Conservation (phyloP, 306 rosid species). For the Carpinus viminea region DNA sequence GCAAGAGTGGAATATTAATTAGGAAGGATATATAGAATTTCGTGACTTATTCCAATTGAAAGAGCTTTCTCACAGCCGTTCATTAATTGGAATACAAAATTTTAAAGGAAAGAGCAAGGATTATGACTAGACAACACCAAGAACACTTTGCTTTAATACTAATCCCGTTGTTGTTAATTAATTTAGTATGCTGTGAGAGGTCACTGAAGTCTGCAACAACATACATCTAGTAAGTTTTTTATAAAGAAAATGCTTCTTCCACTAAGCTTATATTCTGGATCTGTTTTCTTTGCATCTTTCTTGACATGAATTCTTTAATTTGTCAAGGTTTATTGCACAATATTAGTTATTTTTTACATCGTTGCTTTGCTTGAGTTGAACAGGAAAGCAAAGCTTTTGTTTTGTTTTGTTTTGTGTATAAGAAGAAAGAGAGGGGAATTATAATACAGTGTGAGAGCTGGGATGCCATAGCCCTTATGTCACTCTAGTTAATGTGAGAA, state of each 20-base stretch:
- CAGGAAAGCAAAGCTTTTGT: not conserved
- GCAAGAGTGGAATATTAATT: conserved; percentile 44
- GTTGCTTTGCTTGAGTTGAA: conserved; percentile 17
- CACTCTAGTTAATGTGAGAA: no score
- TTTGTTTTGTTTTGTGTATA: no score
- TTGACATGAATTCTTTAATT: conserved; percentile 3
- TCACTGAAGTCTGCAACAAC: conserved; percentile 21
- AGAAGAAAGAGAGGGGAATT: no score
- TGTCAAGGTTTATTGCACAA: not conserved
- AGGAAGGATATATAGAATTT: conserved; percentile 33
- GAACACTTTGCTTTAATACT: conserved; percentile 21
- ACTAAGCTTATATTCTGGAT: conserved; percentile 35
- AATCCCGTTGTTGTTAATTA: conserved; percentile 14
- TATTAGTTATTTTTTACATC: not conserved
- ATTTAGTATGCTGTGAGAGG: not conserved
- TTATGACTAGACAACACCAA: conserved; percentile 83
- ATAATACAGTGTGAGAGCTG: no score
- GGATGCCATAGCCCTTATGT: no score
- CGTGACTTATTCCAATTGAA: conserved; percentile 23
- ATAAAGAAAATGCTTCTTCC: conserved; percentile 59
- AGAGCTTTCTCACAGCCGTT: conserved; percentile 31
- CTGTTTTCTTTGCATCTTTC: not conserved
- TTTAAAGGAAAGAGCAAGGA: conserved; percentile 15
- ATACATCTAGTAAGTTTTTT: conserved; percentile 8
- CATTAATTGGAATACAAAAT: conserved; percentile 20